These are phyloP conservation scores for Cryphonectria carpinicola DNA, from an alignment of 2,329 filamentous ascomycete species.

Conservation along the genomic window DNA sequence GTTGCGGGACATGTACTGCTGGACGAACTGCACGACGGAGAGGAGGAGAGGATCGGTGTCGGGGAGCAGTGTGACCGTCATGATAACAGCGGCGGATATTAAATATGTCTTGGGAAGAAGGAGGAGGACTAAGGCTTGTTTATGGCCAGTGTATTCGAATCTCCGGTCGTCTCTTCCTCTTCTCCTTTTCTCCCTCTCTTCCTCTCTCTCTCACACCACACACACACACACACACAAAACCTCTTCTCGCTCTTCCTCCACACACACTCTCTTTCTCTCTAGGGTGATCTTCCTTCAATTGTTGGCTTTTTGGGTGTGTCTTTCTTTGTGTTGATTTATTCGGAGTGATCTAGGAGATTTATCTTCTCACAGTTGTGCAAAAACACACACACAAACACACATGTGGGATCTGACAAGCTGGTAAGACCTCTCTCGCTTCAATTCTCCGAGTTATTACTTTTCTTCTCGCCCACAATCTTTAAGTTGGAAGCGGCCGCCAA, in stretches of 20 bases:
- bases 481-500: background rate
- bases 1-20: conserved; percentile 74
- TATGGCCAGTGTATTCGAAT: background rate
- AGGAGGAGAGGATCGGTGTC: conserved; percentile 54
- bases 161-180: background rate
- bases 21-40: conserved; percentile 64
- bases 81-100: conserved; percentile 1
- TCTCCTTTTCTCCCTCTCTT: background rate
- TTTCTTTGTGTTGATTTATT: background rate
- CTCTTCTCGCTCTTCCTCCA: background rate
- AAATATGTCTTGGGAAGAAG: background rate
- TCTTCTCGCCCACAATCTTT: background rate
- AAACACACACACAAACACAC: background rate
- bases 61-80: conserved; percentile 32
- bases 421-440: background rate
- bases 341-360: background rate
- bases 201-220: no score
- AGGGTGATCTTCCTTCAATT: background rate
- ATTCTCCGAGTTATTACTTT: background rate
- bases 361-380: background rate
- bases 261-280: background rate
- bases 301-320: background rate
- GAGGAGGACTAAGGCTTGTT: background rate
- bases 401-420: background rate
- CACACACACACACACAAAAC: no score